Evolutionary conservation across 768 basidiomycete species (phyloP), one percentile per base, ranked within the genome.

Genomic region (Psilocybe tampanensis): DNA sequence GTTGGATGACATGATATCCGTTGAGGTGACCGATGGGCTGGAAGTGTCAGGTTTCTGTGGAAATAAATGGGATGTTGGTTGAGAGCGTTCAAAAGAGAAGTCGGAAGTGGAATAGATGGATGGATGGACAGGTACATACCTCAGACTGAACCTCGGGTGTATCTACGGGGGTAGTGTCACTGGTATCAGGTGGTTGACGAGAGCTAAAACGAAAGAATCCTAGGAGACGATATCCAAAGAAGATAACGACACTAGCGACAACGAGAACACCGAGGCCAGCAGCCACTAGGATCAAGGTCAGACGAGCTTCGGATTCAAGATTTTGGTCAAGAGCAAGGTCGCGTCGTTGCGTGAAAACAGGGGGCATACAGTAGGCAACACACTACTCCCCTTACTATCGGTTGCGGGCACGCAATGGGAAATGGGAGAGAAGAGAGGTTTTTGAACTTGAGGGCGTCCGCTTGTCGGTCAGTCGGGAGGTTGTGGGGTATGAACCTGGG

Each of bases 241-340:
- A 54, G 18, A 60, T n/a, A 33, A 64, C 41, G 33, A 54, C 54
- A 18, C 60, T 59, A 26, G 29, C 26, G 18, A 65, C 29, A 11
- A 66, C 42, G 7, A 66, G 44, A 19, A 65, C 44, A 24, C 47
- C 66, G 34, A 68, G 29, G 41, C 52, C 64, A 12, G 62, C 52
- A 19, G 55, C 66, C n/a, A 65, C 54, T n/a, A 63, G 33, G 21
- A 62, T 60, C 17, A 62, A 52, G 13, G 58, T 66, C 12, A 55
- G 44, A 51, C 59, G 63, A 15, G 64, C 59, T 26, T 66, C 65
- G 15, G 65, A 65, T 59, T 68, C 60, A 22, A 68, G 64, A 2
- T 55, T 57, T 18, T 56, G 48, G 51, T 70, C 67, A 12, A 68
- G 63, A 48, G 54, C 52, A 18, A 58, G 57, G 45, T 68, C 66